Percentiles rank a stretch among this genome's conserved stretches.
phyloP scores from a whole-genome alignment of 208 protist species.

The Leishmania tropica region DNA sequence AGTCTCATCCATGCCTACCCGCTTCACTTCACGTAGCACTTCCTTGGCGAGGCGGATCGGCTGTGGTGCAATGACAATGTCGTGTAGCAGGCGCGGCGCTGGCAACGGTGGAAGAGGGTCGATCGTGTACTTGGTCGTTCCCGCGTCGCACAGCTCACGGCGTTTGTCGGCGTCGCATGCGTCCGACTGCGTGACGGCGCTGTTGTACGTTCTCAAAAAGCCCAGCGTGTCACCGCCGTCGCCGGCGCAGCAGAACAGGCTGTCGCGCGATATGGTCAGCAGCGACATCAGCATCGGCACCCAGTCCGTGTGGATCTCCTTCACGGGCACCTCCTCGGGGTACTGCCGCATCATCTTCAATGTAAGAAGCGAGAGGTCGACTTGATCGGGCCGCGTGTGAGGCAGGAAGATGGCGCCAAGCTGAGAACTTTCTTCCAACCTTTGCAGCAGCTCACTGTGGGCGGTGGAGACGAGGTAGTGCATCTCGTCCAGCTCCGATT shows the following conservation, averaged over 20 bases:
- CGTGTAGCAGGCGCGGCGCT: slow-evolving; percentile 28
- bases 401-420: slow-evolving; percentile 55
- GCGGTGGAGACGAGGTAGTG: slow-evolving; percentile 46
- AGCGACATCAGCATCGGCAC: slow-evolving; percentile 48
- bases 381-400: slow-evolving; percentile 61
- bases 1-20: slow-evolving; percentile 27
- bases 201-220: slow-evolving; percentile 26
- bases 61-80: slow-evolving; percentile 48
- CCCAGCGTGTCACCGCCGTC: background rate
- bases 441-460: slow-evolving; percentile 42
- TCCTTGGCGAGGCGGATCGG: slow-evolving; percentile 29
- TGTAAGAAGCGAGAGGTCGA: slow-evolving; percentile 40
- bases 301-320: slow-evolving; percentile 71
- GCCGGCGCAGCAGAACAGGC: slow-evolving; percentile 35
- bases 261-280: slow-evolving; percentile 41
- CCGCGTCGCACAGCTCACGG: slow-evolving; percentile 19
- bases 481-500: slow-evolving; percentile 66
- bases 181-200: slow-evolving; percentile 21
- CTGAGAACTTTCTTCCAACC: slow-evolving; percentile 44
- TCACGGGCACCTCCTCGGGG: slow-evolving; percentile 61
- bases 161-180: slow-evolving; percentile 41
- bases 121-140: slow-evolving; percentile 36
- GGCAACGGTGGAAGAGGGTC: slow-evolving; percentile 37
- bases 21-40: slow-evolving; percentile 24
- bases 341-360: slow-evolving; percentile 73